Percentiles rank a stretch among this genome's conserved stretches.
Evolutionary conservation across 305 asterid genomes (phyloP).

Genomic region (Vinca major): DNA sequence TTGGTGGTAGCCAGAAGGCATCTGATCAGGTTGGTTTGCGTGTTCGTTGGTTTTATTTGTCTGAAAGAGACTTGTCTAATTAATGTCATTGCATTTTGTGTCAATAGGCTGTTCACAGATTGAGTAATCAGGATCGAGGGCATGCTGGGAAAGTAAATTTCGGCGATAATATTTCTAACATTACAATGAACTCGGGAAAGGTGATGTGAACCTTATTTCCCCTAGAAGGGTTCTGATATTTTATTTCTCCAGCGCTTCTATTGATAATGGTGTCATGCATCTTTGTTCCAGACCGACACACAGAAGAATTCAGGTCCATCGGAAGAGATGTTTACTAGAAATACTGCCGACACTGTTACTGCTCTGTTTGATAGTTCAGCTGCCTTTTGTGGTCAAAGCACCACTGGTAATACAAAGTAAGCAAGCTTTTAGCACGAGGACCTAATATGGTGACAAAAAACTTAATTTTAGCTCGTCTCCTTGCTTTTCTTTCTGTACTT

Average conservation of each 20-base stretch:
- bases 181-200: constrained; percentile 5
- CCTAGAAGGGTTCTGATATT: neutral
- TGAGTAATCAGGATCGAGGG: constrained; percentile 15
- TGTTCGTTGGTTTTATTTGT: constrained; percentile 6
- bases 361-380: constrained; percentile 26
- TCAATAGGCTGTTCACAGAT: constrained; percentile 14
- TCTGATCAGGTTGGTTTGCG: constrained; percentile 35
- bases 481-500: neutral
- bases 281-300: constrained; percentile 26
- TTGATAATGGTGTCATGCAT: neutral
- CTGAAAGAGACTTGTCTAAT: neutral
- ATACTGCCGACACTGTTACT: constrained; percentile 20
- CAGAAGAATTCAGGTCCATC: constrained; percentile 26
- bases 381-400: constrained; percentile 20
- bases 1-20: constrained; percentile 22
- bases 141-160: constrained; percentile 6
- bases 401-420: constrained; percentile 30
- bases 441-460: neutral
- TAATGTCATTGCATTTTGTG: neutral
- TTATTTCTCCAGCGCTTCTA: neutral
- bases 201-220: neutral
- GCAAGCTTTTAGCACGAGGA: constrained; percentile 5
- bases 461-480: neutral
- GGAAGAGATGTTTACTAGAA: constrained; percentile 26
- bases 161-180: constrained; percentile 10